phyloP scores from a whole-genome alignment of 305 asterid genomes.

The Solanum aculeatissimum region DNA sequence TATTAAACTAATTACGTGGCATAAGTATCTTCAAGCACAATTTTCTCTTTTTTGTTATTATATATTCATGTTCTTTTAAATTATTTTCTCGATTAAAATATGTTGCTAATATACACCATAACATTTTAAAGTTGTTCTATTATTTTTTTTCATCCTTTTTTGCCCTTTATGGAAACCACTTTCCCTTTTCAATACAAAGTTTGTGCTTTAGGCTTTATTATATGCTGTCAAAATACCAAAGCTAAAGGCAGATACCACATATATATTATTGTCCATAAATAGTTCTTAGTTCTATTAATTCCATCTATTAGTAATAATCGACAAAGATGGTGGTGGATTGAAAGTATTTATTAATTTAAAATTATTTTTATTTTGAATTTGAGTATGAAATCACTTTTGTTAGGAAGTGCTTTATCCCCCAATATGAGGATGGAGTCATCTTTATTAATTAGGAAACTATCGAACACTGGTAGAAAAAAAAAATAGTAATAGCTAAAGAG shows the following conservation, averaged over 20 bases:
- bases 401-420: no score
- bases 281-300: background rate
- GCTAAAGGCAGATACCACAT: background rate
- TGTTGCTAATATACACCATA: background rate
- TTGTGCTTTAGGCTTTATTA: background rate
- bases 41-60: background rate
- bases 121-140: background rate
- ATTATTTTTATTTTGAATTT: no score
- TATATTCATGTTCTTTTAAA: background rate
- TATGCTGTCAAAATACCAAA: background rate
- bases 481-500: no score
- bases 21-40: background rate
- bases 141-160: background rate
- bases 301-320: no score
- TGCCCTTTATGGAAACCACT: background rate
- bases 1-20: no score
- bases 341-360: no score
- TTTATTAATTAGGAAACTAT: no score
- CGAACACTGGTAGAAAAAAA: no score
- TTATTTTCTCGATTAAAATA: background rate
- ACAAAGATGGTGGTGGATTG: no score
- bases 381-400: no score
- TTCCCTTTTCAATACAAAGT: background rate
- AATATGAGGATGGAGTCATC: no score
- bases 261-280: background rate